These are phyloP conservation scores for Lanmaoa rubissima DNA, from an alignment of 768 basidiomycete species.

Conservation along the genomic window DNA sequence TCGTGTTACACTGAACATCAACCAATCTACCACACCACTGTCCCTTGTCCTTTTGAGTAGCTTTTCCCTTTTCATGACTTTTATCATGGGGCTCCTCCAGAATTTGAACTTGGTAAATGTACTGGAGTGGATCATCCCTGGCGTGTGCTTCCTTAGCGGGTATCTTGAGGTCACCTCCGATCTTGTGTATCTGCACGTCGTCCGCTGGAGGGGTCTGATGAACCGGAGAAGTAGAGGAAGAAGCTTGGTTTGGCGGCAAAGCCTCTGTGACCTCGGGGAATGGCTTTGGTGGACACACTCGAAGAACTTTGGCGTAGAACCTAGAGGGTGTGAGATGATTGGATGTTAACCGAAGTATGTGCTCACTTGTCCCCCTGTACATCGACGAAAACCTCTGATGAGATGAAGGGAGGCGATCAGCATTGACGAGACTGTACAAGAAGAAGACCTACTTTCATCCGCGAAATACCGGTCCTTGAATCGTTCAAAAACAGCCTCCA, in stretches of 20 bases:
- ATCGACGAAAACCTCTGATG: conserved; percentile 82
- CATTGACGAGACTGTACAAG: conserved; percentile 4
- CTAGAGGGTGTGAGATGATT: conserved; percentile 39
- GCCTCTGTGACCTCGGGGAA: conserved; percentile 41
- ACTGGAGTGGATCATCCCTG: conserved; percentile 76
- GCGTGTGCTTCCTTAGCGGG: conserved; percentile 65
- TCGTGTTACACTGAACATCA: conserved; percentile 75
- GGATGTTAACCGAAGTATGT: not conserved
- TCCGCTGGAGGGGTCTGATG: conserved; percentile 45
- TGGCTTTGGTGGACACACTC: conserved; percentile 69
- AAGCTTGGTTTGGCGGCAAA: conserved; percentile 23
- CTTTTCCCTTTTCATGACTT: conserved; percentile 58
- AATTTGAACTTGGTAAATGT: conserved; percentile 87
- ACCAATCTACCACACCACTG: conserved; percentile 75
- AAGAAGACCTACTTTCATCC: conserved; percentile 72
- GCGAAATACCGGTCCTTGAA: conserved; percentile 95
- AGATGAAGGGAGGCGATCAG: conserved; percentile 17
- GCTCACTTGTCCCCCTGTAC: conserved; percentile 81
- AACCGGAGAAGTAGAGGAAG: conserved; percentile 47
- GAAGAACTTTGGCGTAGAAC: conserved; percentile 79
- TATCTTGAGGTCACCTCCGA: conserved; percentile 78
- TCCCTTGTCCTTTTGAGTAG: conserved; percentile 53
- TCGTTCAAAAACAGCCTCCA: conserved; percentile 92
- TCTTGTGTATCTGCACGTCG: conserved; percentile 56
- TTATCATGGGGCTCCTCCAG: conserved; percentile 75